phyloP scores from a whole-genome alignment of 257 asterid species.

The Jaltomata sinuosa region DNA sequence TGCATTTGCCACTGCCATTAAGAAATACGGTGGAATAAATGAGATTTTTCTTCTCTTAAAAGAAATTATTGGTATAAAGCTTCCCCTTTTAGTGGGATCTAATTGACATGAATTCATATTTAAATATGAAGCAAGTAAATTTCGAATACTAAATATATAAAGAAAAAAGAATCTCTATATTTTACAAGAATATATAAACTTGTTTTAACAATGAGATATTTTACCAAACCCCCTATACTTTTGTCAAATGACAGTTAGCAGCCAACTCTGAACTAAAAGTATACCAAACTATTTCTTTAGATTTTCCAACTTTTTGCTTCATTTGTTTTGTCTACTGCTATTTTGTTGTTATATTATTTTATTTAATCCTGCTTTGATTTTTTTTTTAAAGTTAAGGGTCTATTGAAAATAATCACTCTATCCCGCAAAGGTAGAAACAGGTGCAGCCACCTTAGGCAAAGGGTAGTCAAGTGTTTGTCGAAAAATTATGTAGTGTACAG shows the following conservation, averaged over 20 bases:
- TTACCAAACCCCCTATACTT: not conserved
- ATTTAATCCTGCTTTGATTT: too few relatives aligned
- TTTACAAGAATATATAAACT: not conserved
- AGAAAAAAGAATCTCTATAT: not conserved
- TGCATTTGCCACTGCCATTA: too few relatives aligned
- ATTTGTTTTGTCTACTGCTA: too few relatives aligned
- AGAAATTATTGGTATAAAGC: not conserved
- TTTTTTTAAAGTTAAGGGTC: too few relatives aligned
- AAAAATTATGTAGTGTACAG: too few relatives aligned
- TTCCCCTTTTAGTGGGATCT: not conserved
- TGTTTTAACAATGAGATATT: not conserved
- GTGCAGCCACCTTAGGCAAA: too few relatives aligned
- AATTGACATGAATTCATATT: not conserved
- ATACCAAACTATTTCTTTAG: not conserved
- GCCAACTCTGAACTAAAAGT: constrained; percentile 25
- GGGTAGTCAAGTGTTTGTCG: too few relatives aligned
- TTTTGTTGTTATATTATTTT: too few relatives aligned
- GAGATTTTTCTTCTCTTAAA: too few relatives aligned
- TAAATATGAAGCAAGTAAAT: not conserved
- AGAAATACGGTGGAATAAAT: not conserved
- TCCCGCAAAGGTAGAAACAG: too few relatives aligned
- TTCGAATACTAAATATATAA: not conserved
- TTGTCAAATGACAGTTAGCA: not conserved
- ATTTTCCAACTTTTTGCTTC: constrained; percentile 11
- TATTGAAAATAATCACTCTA: too few relatives aligned